Evolutionary conservation across 768 basidiomycete species (phyloP), one percentile per base, ranked within the genome.

Genomic region (Boletus rubescentipes): DNA sequence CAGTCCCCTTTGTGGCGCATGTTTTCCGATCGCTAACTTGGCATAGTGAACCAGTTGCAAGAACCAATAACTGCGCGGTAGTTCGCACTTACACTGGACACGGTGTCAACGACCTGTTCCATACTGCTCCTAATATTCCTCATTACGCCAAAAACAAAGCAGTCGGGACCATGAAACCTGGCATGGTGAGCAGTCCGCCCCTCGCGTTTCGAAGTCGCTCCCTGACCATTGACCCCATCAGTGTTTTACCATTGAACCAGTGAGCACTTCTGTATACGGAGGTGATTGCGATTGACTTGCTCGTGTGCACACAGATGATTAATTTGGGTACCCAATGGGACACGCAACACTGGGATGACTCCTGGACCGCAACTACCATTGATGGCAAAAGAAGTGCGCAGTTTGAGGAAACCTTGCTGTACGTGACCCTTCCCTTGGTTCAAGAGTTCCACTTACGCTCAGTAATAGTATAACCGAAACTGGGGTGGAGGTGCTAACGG

Each of bases 351-450:
- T 93, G 94, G 94, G 87, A 88, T 31, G 93, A 96, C 69, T 87
- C 93, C 66, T 98, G 96, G 96, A 98, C 96, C 3, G 93, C 95
- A 2, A 92, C 89, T 20, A 99, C 97, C 5, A 72, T 80, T 12
- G 96, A 98, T 71, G 96, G 94, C 21, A 89, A 89, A 69, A 77
- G 81, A 51, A 94, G 91, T 55, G 97, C 97, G 2, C 97, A 99
- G 66, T 99, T 98, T 67, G 97, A 99, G 70, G 97, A 99, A 65
- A 98, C 96, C 1, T 75, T 99, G 34, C 71, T 99, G 94, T 95
- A 65, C 63, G 93, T 81, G 36, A 46, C 20, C 15, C 46, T 15
- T 51, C 48, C n/a, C 16, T 39, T 60, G 39, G 35, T 34, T 41
- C 43, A 23, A 35, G 40, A 46, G 26, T 44, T 36, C 23, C 26